phyloP scores from a whole-genome alignment of 768 basidiomycete species.

The Mycena galericulata region DNA sequence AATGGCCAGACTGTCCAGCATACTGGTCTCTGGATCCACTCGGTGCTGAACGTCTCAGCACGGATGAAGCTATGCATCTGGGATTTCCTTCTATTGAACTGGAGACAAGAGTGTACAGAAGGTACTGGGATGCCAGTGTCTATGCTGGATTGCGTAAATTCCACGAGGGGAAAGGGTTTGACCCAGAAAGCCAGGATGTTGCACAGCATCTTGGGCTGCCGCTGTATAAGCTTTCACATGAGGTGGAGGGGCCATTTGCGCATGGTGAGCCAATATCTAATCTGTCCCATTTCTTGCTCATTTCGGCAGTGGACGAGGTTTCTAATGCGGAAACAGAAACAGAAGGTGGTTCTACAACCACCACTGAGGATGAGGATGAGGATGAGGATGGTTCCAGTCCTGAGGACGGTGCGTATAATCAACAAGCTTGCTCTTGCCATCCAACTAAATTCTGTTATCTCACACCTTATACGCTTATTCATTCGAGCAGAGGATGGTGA shows the following conservation, averaged over 20 bases:
- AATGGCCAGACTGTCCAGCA: not conserved
- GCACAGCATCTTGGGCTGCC: not conserved
- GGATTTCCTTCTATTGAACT: not conserved
- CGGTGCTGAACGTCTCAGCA: not conserved
- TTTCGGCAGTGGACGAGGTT: too few species aligned
- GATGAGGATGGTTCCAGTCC: too few species aligned
- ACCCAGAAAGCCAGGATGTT: slow-evolving; percentile 11
- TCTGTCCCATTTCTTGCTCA: too few species aligned
- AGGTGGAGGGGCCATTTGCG: not conserved
- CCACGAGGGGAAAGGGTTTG: slow-evolving; percentile 18
- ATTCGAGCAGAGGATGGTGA: too few species aligned
- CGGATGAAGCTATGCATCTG: not conserved
- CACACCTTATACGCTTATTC: too few species aligned
- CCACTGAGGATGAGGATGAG: too few species aligned
- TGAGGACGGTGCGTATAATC: too few species aligned
- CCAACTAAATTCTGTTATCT: too few species aligned
- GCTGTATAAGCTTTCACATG: not conserved
- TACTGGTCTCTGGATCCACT: slow-evolving; percentile 9
- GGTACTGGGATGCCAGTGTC: not conserved
- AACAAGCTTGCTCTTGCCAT: too few species aligned
- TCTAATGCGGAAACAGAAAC: too few species aligned
- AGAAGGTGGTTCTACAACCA: too few species aligned
- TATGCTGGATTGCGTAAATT: slow-evolving; percentile 12
- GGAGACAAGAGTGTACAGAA: not conserved
- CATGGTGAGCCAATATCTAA: not conserved